Percentiles rank a stretch among this genome's conserved stretches.
Evolutionary conservation across 768 basidiomycete species (phyloP).

Genomic region (Naganishia vaughanmartiniae): DNA sequence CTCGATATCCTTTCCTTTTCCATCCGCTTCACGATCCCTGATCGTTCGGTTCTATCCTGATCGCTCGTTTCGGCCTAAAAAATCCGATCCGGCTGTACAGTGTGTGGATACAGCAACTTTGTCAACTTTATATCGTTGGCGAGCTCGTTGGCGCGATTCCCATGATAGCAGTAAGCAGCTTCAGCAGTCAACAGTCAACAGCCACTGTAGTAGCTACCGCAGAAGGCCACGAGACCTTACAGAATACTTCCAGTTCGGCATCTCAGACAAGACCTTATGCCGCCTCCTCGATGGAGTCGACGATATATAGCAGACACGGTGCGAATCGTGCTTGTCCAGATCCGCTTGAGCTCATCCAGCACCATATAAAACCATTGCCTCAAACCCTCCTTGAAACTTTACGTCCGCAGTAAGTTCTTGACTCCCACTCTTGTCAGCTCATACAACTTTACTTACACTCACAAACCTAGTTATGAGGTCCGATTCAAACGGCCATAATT

Average conservation of each 20-base stretch:
- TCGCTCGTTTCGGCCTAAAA: neutral
- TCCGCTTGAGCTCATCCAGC: no score
- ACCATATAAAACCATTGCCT: no score
- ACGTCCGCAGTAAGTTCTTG: neutral
- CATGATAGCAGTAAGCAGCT: neutral
- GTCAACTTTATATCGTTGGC: neutral
- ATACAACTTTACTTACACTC: neutral
- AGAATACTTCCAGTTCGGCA: no score
- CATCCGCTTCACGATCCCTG: neutral
- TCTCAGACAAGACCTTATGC: no score
- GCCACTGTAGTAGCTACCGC: neutral
- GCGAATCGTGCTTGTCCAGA: no score
- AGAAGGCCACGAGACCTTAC: neutral
- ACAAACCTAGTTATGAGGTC: constrained; percentile 24
- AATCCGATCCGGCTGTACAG: neutral
- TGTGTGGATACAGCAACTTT: neutral
- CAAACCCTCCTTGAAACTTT: no score
- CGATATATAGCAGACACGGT: no score
- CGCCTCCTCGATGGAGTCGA: no score
- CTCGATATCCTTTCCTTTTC: neutral
- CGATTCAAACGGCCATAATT: constrained; percentile 13
- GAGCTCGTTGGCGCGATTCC: neutral
- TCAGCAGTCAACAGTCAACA: neutral
- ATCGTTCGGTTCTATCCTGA: constrained; percentile 5
- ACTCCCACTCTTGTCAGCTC: neutral